Percentiles rank a stretch among this genome's conserved stretches.
Conservation (phyloP, 2,329 filamentous ascomycete species). For the Incumbomyces lentus region DNA sequence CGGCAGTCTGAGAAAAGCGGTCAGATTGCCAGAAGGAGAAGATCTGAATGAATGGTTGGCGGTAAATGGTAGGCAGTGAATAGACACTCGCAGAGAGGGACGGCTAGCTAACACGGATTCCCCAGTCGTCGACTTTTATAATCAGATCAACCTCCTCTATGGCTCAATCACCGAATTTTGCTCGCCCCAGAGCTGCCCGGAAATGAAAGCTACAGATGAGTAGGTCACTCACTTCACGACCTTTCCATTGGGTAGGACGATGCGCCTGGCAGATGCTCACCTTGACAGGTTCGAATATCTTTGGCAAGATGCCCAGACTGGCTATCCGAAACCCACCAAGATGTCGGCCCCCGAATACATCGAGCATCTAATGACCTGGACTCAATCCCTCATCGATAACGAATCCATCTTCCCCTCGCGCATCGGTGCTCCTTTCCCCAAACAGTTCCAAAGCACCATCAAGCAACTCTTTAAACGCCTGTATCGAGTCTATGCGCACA, state of each 20-base stretch:
- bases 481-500: conserved; percentile 97
- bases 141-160: conserved; percentile 98
- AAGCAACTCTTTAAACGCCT: conserved; percentile 98
- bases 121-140: conserved; percentile 99
- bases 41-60: conserved; percentile 97
- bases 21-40: conserved; percentile 92
- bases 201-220: conserved; percentile 99
- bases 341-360: conserved; percentile 97
- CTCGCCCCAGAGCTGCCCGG: conserved; percentile 89
- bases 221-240: conserved; percentile 41
- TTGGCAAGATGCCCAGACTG: conserved; percentile 87
- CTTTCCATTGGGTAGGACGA: conserved; percentile 3
- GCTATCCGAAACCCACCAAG: conserved; percentile 88
- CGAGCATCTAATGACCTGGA: conserved; percentile 95
- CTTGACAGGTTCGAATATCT: conserved; percentile 79
- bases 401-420: conserved; percentile 89
- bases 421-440: conserved; percentile 88
- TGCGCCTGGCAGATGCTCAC: background rate
- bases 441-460: conserved; percentile 77
- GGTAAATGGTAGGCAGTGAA: conserved; percentile 64
- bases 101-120: background rate
- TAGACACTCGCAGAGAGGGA: too few relatives aligned
- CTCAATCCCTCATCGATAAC: conserved; percentile 90
- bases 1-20: conserved; percentile 88
- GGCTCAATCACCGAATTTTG: conserved; percentile 99